These are phyloP conservation scores for Hansfordia pulvinata DNA, from an alignment of 2,329 filamentous ascomycete genomes.

Conservation along the genomic window DNA sequence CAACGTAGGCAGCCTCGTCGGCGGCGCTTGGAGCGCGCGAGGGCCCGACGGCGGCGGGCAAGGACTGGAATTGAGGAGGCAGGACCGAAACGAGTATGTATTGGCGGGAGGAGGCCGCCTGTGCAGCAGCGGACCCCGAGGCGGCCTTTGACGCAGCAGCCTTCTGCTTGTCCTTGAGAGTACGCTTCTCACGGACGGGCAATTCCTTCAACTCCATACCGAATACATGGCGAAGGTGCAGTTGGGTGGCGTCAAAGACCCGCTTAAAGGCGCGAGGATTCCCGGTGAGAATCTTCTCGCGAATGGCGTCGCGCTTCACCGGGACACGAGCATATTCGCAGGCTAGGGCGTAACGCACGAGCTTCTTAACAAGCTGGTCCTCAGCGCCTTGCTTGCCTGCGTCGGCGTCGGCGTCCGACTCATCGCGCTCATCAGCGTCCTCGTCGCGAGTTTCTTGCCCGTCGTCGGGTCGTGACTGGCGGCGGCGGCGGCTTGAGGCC, in stretches of 20 bases:
- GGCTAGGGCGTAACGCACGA: conserved; percentile 55
- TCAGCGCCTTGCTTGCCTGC: too few relatives aligned
- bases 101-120: conserved; percentile 42
- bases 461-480: conserved; percentile 19
- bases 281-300: conserved; percentile 58
- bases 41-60: conserved; percentile 54
- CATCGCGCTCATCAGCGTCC: conserved; percentile 10
- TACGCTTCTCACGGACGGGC: conserved; percentile 67
- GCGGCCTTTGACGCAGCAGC: conserved; percentile 20
- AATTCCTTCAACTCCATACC: conserved; percentile 91
- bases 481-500: conserved; percentile 11
- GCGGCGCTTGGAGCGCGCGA: conserved; percentile 49
- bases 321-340: conserved; percentile 50
- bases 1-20: conserved; percentile 68
- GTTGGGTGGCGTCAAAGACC: conserved; percentile 68
- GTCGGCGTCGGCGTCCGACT: conserved; percentile 11
- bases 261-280: conserved; percentile 57
- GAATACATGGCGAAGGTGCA: conserved; percentile 55
- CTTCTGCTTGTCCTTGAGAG: conserved; percentile 60
- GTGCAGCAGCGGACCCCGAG: conserved; percentile 35
- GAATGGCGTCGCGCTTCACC: conserved; percentile 48
- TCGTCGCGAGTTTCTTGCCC: conserved; percentile 8
- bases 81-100: conserved; percentile 70
- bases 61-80: conserved; percentile 51
- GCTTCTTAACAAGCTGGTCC: conserved; percentile 45